Evolutionary conservation across 1,139 yeast genomes (phyloP).

Genomic region (Diutina ranongensis): DNA sequence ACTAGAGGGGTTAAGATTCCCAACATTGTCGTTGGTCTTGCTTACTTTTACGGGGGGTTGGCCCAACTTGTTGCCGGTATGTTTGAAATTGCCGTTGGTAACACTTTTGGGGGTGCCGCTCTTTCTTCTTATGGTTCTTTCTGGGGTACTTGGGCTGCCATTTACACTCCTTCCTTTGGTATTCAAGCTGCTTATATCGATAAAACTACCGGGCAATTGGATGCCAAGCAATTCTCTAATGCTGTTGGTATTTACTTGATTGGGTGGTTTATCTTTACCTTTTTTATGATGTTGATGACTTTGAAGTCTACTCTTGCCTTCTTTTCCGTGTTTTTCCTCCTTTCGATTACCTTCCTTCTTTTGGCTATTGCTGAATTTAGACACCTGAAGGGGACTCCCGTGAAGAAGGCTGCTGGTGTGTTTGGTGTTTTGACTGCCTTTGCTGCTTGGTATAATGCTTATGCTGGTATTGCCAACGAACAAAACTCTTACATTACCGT

Average conservation of each 20-base stretch:
- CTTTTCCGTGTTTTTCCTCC: constrained; percentile 52
- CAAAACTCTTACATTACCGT: constrained; percentile 59
- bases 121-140: constrained; percentile 77
- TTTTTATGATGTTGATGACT: constrained; percentile 54
- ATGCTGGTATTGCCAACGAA: constrained; percentile 73
- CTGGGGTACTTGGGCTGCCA: constrained; percentile 78
- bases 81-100: constrained; percentile 54
- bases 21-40: constrained; percentile 40
- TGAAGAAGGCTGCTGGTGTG: constrained; percentile 66
- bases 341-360: constrained; percentile 56
- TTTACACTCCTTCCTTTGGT: constrained; percentile 64
- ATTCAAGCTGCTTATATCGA: constrained; percentile 41
- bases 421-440: constrained; percentile 72
- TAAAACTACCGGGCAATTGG: constrained; percentile 17
- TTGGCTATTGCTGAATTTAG: constrained; percentile 47
- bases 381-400: constrained; percentile 12
- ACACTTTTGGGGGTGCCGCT: constrained; percentile 88
- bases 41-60: constrained; percentile 79
- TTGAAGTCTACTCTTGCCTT: constrained; percentile 73
- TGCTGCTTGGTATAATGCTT: constrained; percentile 82
- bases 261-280: constrained; percentile 76
- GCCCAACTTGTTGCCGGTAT: constrained; percentile 66
- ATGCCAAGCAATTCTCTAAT: constrained; percentile 20
- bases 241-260: constrained; percentile 67
- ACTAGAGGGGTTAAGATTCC: constrained; percentile 13